phyloP scores from a whole-genome alignment of 805 yeast genomes.

The Lachancea cidri region DNA sequence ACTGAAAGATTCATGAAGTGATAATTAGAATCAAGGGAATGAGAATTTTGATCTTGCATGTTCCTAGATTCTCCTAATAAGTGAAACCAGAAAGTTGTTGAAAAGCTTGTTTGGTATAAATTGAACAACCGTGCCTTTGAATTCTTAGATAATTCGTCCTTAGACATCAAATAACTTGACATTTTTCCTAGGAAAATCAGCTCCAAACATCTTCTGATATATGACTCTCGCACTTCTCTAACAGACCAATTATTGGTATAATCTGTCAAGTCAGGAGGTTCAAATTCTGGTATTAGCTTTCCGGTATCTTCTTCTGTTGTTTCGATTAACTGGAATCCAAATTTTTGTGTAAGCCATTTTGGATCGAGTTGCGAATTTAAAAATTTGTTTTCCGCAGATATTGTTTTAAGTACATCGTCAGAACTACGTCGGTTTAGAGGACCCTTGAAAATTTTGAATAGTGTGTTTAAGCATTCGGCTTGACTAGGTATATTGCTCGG shows the following conservation, averaged over 20 bases:
- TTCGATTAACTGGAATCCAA: constrained; percentile 38
- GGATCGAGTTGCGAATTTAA: constrained; percentile 57
- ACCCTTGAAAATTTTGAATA: constrained; percentile 60
- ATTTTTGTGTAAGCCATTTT: constrained; percentile 41
- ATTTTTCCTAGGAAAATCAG: constrained; percentile 41
- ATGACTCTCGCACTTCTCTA: constrained; percentile 41
- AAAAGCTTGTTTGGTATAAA: constrained; percentile 21
- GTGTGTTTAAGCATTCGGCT: constrained; percentile 52
- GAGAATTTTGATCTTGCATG: constrained; percentile 10
- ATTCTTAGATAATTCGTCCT: constrained; percentile 8
- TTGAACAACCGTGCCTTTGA: constrained; percentile 27
- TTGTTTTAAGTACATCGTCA: constrained; percentile 47
- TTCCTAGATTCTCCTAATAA: constrained; percentile 31
- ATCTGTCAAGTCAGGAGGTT: constrained; percentile 46
- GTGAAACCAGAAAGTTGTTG: constrained; percentile 28
- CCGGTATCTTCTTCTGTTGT: constrained; percentile 25
- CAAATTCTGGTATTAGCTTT: constrained; percentile 27
- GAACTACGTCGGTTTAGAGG: constrained; percentile 47
- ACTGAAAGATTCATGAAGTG: constrained; percentile 45
- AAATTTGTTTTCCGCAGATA: constrained; percentile 45
- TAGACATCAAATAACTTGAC: constrained; percentile 17
- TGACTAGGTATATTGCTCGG: constrained; percentile 42
- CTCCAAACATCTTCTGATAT: constrained; percentile 50
- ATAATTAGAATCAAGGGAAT: constrained; percentile 23
- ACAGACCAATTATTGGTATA: constrained; percentile 30